phyloP scores from a whole-genome alignment of 2,329 filamentous ascomycete species.

The Penicillium decumbens region DNA sequence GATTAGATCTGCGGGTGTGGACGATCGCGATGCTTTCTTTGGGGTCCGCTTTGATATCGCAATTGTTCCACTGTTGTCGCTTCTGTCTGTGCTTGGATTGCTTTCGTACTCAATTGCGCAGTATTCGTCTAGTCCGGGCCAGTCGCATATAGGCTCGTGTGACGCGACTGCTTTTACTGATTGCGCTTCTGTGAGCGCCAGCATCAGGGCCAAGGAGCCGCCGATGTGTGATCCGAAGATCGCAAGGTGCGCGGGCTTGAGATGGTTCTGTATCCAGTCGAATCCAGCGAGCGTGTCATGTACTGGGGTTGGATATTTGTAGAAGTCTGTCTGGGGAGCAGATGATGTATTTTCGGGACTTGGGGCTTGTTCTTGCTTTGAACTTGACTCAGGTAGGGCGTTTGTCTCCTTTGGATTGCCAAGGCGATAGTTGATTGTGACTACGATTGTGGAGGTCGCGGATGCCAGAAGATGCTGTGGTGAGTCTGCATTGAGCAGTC shows the following conservation, averaged over 20 bases:
- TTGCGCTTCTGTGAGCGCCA: slow-evolving; percentile 40
- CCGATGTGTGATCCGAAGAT: slow-evolving; percentile 37
- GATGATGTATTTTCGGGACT: not conserved
- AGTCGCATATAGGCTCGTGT: slow-evolving; percentile 37
- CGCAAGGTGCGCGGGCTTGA: slow-evolving; percentile 29
- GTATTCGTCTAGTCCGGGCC: slow-evolving; percentile 41
- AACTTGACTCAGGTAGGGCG: not conserved
- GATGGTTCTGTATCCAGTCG: slow-evolving; percentile 35
- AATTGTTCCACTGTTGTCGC: not conserved
- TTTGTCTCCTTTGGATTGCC: slow-evolving; percentile 12
- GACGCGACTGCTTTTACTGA: slow-evolving; percentile 33
- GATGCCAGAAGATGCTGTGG: slow-evolving; percentile 30
- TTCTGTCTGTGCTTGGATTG: no score
- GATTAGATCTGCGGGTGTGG: slow-evolving; percentile 31
- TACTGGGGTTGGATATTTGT: slow-evolving; percentile 36
- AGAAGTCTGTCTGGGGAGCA: slow-evolving; percentile 7
- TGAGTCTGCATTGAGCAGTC: not conserved
- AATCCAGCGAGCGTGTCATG: slow-evolving; percentile 39
- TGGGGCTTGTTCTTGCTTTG: not conserved
- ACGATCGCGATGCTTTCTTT: slow-evolving; percentile 7
- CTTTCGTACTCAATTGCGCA: slow-evolving; percentile 19
- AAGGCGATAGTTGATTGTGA: slow-evolving; percentile 42
- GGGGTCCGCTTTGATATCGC: not conserved
- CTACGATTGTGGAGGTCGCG: slow-evolving; percentile 32
- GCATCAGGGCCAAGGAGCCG: slow-evolving; percentile 42